Evolutionary conservation across 106 monocot species (phyloP).

Genomic region (Allium cepa): DNA sequence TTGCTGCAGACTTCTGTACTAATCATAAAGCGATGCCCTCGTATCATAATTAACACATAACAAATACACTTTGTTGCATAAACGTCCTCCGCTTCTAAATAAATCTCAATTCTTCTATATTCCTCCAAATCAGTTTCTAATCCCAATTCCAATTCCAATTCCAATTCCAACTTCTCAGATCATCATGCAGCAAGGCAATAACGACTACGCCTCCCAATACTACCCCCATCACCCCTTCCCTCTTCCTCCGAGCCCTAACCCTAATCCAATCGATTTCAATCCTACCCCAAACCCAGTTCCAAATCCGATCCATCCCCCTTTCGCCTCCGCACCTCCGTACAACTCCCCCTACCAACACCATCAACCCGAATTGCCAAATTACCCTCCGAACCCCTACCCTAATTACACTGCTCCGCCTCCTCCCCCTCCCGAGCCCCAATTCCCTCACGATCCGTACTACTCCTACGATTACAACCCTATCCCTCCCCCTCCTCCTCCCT

Average conservation of each 20-base stretch:
- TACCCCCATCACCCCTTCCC: conserved; percentile 24
- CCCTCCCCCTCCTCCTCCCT: conserved; percentile 15
- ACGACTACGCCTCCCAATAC: conserved; percentile 40
- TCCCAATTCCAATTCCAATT: background rate
- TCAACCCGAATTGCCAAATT: conserved; percentile 13
- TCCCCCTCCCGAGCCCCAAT: conserved; percentile 15
- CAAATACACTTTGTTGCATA: no score
- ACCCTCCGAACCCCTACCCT: conserved; percentile 18
- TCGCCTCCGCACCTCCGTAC: conserved; percentile 70
- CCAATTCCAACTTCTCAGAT: background rate
- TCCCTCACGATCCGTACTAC: conserved; percentile 23
- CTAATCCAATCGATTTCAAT: conserved; percentile 30
- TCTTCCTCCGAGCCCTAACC: conserved; percentile 13
- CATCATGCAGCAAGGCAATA: conserved; percentile 22
- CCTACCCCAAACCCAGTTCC: background rate
- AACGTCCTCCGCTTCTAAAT: no score
- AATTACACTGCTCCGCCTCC: conserved; percentile 15
- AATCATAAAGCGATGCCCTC: no score
- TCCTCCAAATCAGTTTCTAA: background rate
- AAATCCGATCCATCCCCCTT: conserved; percentile 20
- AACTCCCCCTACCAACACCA: conserved; percentile 10
- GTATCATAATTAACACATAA: no score
- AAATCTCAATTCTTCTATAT: no score
- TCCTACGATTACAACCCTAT: conserved; percentile 5
- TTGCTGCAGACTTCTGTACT: no score